These are phyloP conservation scores for Zhuliangozyma blackwelliae DNA, from an alignment of 1,139 yeast genomes.

Conservation along the genomic window DNA sequence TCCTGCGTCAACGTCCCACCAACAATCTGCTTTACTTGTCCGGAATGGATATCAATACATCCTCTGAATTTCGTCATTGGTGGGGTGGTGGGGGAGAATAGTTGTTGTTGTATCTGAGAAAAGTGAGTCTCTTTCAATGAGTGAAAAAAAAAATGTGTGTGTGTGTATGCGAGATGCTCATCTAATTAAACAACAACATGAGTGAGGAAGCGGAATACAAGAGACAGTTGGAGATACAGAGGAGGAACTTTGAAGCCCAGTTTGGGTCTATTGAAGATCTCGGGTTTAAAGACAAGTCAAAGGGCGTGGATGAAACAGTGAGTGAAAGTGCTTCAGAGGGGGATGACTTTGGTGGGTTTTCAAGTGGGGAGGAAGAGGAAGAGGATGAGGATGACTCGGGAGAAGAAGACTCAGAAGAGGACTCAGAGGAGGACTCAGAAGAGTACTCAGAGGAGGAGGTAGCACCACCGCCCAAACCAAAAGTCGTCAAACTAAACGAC, in stretches of 20 bases:
- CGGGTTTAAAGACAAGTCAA: slow-evolving; percentile 58
- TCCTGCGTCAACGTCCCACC: slow-evolving; percentile 79
- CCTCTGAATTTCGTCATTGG: slow-evolving; percentile 87
- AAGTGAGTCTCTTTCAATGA: neutral
- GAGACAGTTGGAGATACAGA: slow-evolving; percentile 49
- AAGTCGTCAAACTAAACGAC: slow-evolving; percentile 31
- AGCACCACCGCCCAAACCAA: slow-evolving; percentile 28
- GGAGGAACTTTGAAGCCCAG: slow-evolving; percentile 64
- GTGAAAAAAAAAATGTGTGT: neutral
- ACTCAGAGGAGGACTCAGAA: slow-evolving; percentile 10
- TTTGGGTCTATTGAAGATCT: slow-evolving; percentile 58
- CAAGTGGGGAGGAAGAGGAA: slow-evolving; percentile 8
- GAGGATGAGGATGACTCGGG: slow-evolving; percentile 9
- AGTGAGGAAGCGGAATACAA: slow-evolving; percentile 39
- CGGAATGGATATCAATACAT: slow-evolving; percentile 91
- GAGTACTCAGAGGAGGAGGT: slow-evolving; percentile 16
- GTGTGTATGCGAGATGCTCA: slow-evolving; percentile 6
- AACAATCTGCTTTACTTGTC: slow-evolving; percentile 93
- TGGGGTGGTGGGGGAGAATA: slow-evolving; percentile 1
- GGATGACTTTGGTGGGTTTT: slow-evolving; percentile 6
- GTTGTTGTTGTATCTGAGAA: neutral
- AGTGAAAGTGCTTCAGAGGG: slow-evolving; percentile 7
- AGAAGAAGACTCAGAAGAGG: slow-evolving; percentile 7
- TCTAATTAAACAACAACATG: slow-evolving; percentile 10
- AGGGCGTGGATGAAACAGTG: slow-evolving; percentile 6